Evolutionary conservation across 2,329 filamentous ascomycete genomes (phyloP), one percentile per base, ranked within the genome.

Genomic region (Xylaria sp.): DNA sequence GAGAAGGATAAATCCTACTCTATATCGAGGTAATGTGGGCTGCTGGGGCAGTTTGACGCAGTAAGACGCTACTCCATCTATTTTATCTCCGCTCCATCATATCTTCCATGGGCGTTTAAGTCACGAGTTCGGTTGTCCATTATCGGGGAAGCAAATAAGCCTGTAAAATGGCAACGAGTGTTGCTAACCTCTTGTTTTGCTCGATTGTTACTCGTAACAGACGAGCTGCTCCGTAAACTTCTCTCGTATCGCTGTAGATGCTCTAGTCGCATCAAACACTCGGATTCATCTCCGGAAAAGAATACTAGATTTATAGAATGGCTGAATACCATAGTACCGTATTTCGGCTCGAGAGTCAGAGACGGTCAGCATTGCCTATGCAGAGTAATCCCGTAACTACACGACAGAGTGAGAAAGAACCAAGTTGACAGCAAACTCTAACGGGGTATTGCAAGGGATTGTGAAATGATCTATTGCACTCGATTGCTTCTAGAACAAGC

Each of bases 401-500:
- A 25, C 18, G 32, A 20, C 34, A 4, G 9, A 25, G 18, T 39
- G 32, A 18, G n/a, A 23, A 39, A n/a, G n/a, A 12, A 34, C 20
- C n/a, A 28, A 13, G n/a, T 41, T 25, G 9, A 12, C 20, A 55
- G n/a, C 13, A 41, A 25, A 32, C 30, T 43, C 61, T 8, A 30
- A 23, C 10, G 5, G 1, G 25, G 23, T 41, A 4, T 30, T 30
- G 45, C n/a, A 39, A 53, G 43, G 23, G n/a, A 30, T 30, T 36
- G 30, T 45, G 28, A 20, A 8, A 57, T 12, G n/a, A 53, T 25
- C 52, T 18, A 34, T 25, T 34, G 1, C 32, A 28, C 10, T 18
- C 43, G 13, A 58, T 34, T 46, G n/a, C 39, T 62, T 56, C 41
- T 46, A 32, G 32, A 30, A 61, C 15, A n/a, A 50, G 20, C 12